Percentiles rank a stretch among this genome's conserved stretches.
phyloP scores from a whole-genome alignment of 305 asterid genomes.

The Ilex paraguariensis region DNA sequence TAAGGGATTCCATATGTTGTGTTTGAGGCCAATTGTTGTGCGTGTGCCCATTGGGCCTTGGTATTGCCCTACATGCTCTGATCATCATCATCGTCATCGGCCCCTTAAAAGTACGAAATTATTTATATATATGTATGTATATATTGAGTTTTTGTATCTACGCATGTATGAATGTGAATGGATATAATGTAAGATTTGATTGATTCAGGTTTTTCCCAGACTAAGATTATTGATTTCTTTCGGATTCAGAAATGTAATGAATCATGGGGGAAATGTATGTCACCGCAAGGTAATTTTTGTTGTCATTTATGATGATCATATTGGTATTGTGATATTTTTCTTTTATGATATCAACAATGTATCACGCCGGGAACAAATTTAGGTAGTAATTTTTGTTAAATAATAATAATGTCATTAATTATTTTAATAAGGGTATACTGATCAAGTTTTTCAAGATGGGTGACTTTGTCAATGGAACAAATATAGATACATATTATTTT shows the following conservation, averaged over 20 bases:
- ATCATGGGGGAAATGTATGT: constrained; percentile 27
- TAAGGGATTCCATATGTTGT: constrained; percentile 64
- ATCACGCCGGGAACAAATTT: no score
- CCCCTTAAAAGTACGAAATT: constrained; percentile 43
- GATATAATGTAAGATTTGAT: constrained; percentile 2
- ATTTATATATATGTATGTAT: neutral
- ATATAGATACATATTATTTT: no score
- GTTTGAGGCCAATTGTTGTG: constrained; percentile 63
- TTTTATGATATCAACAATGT: no score
- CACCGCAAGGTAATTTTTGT: constrained; percentile 46
- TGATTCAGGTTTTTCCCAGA: constrained; percentile 58
- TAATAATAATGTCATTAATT: no score
- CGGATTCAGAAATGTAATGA: constrained; percentile 53
- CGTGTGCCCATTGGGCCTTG: constrained; percentile 69
- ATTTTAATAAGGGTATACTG: no score
- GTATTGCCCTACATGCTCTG: constrained; percentile 58
- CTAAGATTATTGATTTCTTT: constrained; percentile 61
- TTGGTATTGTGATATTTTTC: no score
- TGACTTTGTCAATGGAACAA: no score
- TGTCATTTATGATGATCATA: no score
- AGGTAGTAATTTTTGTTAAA: no score
- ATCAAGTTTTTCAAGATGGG: no score
- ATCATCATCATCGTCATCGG: constrained; percentile 20
- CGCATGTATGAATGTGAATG: constrained; percentile 1
- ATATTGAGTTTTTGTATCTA: neutral